Evolutionary conservation across 805 yeast genomes (phyloP).

Genomic region (Candida silvicultrix): DNA sequence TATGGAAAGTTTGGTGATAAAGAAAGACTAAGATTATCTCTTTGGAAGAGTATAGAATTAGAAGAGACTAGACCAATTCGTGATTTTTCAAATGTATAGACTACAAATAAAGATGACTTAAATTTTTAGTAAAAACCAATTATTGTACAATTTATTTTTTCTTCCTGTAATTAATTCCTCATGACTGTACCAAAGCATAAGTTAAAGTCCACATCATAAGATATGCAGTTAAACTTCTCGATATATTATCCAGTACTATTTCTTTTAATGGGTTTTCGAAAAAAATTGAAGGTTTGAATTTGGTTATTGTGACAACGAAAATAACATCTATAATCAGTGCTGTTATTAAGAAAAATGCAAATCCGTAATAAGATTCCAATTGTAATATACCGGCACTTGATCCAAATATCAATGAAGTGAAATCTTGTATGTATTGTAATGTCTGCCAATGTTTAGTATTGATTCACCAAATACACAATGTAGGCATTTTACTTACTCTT

Average conservation of each 20-base stretch:
- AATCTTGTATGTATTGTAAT: slow-evolving; percentile 19
- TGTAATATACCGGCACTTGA: slow-evolving; percentile 19
- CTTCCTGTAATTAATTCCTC: not conserved
- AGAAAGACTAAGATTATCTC: slow-evolving; percentile 36
- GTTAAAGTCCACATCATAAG: slow-evolving; percentile 16
- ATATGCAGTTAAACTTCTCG: not conserved
- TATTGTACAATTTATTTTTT: no score
- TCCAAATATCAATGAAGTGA: slow-evolving; percentile 18
- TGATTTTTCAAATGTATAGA: slow-evolving; percentile 6
- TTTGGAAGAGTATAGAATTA: slow-evolving; percentile 60
- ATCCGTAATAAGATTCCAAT: slow-evolving; percentile 18
- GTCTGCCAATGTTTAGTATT: slow-evolving; percentile 2
- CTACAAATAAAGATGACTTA: not conserved
- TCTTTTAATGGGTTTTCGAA: slow-evolving; percentile 11
- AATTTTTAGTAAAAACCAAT: no score
- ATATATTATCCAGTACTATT: slow-evolving; percentile 2
- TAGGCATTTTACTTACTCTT: slow-evolving; percentile 5
- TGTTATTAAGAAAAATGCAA: slow-evolving; percentile 11
- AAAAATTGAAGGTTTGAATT: slow-evolving; percentile 4
- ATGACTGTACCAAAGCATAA: slow-evolving; percentile 21
- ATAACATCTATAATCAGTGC: slow-evolving; percentile 3
- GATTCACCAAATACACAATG: not conserved
- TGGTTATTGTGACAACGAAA: slow-evolving; percentile 6
- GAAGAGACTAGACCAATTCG: slow-evolving; percentile 58
- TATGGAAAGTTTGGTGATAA: slow-evolving; percentile 56